Evolutionary conservation across 257 asterid genomes (phyloP).

Genomic region (Ajuga chamaepitys): DNA sequence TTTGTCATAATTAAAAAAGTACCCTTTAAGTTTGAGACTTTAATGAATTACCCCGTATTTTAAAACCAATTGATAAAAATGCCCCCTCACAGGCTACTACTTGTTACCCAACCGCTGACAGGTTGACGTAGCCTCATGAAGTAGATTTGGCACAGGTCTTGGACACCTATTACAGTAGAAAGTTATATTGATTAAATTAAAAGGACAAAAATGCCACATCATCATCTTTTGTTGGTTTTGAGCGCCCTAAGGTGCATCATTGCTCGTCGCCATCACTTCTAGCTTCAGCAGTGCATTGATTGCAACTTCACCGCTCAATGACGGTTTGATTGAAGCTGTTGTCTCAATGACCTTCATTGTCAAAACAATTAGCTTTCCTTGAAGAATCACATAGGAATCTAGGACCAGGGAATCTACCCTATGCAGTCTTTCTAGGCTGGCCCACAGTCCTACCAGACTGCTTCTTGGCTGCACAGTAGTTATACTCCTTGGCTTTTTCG

Average conservation of each 20-base stretch:
- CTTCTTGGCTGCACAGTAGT: slow-evolving; percentile 22
- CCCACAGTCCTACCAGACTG: slow-evolving; percentile 66
- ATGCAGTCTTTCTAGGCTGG: slow-evolving; percentile 60
- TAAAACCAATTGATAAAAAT: no score
- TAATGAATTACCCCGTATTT: no score
- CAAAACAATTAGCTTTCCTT: slow-evolving; percentile 40
- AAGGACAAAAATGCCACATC: no score
- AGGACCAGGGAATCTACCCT: slow-evolving; percentile 40
- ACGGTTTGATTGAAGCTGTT: slow-evolving; percentile 41
- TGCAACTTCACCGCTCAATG: slow-evolving; percentile 33
- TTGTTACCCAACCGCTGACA: no score
- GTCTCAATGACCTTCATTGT: slow-evolving; percentile 51
- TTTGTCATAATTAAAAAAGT: no score
- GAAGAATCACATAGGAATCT: slow-evolving; percentile 42
- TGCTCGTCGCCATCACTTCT: slow-evolving; percentile 36
- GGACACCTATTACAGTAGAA: no score
- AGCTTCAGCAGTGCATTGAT: slow-evolving; percentile 50
- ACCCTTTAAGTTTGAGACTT: no score
- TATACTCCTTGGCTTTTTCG: slow-evolving; percentile 20
- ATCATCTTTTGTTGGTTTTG: no score
- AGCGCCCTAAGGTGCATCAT: slow-evolving; percentile 1
- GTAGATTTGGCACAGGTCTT: no score
- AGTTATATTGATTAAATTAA: no score
- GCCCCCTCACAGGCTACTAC: no score
- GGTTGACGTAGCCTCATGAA: no score